A percentile compares a stretch with the other conserved stretches of the same genome.
Evolutionary conservation across 768 basidiomycete genomes (phyloP).

Genomic region (Suillus subalutaceus): DNA sequence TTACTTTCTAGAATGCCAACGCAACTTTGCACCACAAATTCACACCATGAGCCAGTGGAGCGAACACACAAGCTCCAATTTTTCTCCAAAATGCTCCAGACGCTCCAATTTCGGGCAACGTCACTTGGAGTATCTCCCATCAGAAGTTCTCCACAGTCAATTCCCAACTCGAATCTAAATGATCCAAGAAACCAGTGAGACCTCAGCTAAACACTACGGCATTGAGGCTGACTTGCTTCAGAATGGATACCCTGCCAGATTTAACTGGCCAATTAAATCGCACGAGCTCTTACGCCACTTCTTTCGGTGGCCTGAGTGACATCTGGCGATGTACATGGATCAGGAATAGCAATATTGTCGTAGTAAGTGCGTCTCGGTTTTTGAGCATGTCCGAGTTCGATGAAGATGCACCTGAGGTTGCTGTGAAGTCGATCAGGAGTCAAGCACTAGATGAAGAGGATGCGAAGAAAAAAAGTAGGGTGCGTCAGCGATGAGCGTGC

Average conservation of each 20-base stretch:
- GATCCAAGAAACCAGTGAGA: background rate
- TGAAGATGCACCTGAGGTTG: constrained; percentile 8
- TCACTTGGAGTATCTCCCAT: background rate
- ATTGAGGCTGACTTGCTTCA: background rate
- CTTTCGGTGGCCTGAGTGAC: constrained; percentile 34
- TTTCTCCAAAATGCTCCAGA: background rate
- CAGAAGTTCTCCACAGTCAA: background rate
- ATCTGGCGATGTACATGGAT: constrained; percentile 27
- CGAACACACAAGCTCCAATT: background rate
- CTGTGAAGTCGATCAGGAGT: constrained; percentile 13
- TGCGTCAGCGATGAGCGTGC: background rate
- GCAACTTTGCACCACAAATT: background rate
- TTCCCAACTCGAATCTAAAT: too few relatives aligned
- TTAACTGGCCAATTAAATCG: constrained; percentile 24
- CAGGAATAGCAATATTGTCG: background rate
- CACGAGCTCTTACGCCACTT: constrained; percentile 23
- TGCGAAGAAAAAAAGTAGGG: constrained; percentile 15
- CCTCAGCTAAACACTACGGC: background rate
- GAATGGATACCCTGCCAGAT: background rate
- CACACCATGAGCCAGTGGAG: background rate
- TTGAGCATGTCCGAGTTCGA: background rate
- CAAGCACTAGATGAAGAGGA: constrained; percentile 13
- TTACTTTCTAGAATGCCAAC: background rate
- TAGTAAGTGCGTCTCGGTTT: background rate
- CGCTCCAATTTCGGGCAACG: background rate